phyloP scores from a whole-genome alignment of 2,329 filamentous ascomycete species.

The Cladosporium oxysporum region DNA sequence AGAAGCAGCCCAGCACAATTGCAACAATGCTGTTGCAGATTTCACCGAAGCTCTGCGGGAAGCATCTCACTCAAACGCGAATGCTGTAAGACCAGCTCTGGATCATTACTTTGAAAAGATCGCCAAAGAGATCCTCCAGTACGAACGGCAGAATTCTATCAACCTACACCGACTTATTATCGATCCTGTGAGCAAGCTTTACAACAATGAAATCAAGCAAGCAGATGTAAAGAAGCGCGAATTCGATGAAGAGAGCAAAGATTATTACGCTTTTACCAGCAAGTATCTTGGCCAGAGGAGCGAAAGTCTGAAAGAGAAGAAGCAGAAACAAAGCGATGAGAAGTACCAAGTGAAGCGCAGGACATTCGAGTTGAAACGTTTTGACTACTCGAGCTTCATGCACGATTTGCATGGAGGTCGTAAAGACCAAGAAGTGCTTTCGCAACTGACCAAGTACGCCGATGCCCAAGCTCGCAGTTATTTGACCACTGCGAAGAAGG shows the following conservation, averaged over 20 bases:
- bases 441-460: slow-evolving; percentile 90
- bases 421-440: slow-evolving; percentile 95
- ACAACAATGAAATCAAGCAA: slow-evolving; percentile 95
- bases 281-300: slow-evolving; percentile 95
- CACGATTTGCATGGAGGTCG: slow-evolving; percentile 98
- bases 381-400: slow-evolving; percentile 99
- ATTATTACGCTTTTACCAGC: slow-evolving; percentile 94
- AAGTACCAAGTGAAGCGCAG: slow-evolving; percentile 94
- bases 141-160: slow-evolving; percentile 79
- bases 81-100: slow-evolving; percentile 92
- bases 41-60: slow-evolving; percentile 88
- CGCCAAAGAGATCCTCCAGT: slow-evolving; percentile 81
- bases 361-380: slow-evolving; percentile 95
- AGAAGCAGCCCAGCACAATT: slow-evolving; percentile 73
- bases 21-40: slow-evolving; percentile 79
- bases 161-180: slow-evolving; percentile 94
- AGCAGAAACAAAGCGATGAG: slow-evolving; percentile 87
- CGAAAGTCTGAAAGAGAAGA: slow-evolving; percentile 96
- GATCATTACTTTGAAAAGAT: slow-evolving; percentile 99
- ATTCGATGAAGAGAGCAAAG: slow-evolving; percentile 97
- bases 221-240: slow-evolving; percentile 96
- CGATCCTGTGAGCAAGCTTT: slow-evolving; percentile 87
- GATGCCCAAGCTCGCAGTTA: slow-evolving; percentile 86
- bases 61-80: slow-evolving; percentile 85
- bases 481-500: slow-evolving; percentile 77